Evolutionary conservation across 75 land plant species (phyloP).

Genomic region (Pinus taeda): DNA sequence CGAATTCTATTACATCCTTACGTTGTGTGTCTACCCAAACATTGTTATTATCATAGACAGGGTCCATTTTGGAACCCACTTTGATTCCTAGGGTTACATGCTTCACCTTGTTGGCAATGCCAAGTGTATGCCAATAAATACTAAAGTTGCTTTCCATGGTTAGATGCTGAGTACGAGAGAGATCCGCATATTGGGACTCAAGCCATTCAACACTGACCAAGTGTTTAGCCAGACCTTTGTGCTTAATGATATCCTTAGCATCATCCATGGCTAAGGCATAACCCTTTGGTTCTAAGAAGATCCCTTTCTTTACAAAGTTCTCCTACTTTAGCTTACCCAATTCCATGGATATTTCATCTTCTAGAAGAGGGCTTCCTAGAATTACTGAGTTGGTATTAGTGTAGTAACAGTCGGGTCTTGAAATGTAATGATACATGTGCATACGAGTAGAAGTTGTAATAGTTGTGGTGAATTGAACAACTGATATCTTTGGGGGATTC

Average conservation of each 20-base stretch:
- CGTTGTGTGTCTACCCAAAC: slow-evolving; percentile 4
- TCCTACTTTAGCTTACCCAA: background rate
- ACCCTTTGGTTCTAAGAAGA: background rate
- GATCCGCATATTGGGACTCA: background rate
- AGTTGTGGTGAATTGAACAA: slow-evolving; percentile 2
- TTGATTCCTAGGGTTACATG: background rate
- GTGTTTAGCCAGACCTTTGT: background rate
- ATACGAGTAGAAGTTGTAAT: background rate
- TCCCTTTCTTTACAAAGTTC: background rate
- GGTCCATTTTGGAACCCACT: background rate
- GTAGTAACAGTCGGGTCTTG: background rate
- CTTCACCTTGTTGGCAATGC: background rate
- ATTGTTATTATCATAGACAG: background rate
- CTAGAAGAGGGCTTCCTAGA: slow-evolving; percentile 1
- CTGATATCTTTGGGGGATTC: slow-evolving; percentile 3
- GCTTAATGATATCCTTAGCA: background rate
- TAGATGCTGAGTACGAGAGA: background rate
- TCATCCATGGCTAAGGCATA: background rate
- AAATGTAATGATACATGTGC: slow-evolving; percentile 5
- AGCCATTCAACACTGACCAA: background rate
- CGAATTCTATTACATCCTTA: background rate
- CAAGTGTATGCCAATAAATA: background rate
- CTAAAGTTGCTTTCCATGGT: background rate
- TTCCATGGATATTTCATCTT: background rate
- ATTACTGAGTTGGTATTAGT: background rate